Conservation (phyloP, 345 rosid species). For the Gossypium thurberi region DNA sequence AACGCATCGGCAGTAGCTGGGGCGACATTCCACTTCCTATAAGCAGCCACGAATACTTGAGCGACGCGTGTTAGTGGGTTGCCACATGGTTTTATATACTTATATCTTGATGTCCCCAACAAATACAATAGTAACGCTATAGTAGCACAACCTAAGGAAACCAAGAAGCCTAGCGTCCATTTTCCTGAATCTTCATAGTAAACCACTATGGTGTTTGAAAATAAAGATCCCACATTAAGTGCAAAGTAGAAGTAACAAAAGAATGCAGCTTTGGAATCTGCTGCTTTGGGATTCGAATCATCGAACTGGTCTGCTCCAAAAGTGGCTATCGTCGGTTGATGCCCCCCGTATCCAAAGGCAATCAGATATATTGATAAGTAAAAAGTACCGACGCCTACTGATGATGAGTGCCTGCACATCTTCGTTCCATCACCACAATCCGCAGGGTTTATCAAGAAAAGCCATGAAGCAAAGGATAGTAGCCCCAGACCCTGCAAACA, state of each 20-base stretch:
- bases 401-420: constrained; percentile 36
- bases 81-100: constrained; percentile 50
- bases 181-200: constrained; percentile 58
- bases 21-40: constrained; percentile 38
- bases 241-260: constrained; percentile 78
- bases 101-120: constrained; percentile 34
- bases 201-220: constrained; percentile 70
- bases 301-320: constrained; percentile 85
- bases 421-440: constrained; percentile 60
- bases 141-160: constrained; percentile 52
- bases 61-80: constrained; percentile 73
- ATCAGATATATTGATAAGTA: constrained; percentile 58
- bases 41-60: constrained; percentile 57
- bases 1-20: constrained; percentile 31
- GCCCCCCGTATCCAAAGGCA: constrained; percentile 90
- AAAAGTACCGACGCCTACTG: constrained; percentile 39
- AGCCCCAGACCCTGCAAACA: constrained; percentile 49
- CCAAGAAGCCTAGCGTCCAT: constrained; percentile 67
- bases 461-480: constrained; percentile 52
- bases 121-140: constrained; percentile 39
- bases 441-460: constrained; percentile 57
- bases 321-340: constrained; percentile 86
- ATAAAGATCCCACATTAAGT: constrained; percentile 60
- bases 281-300: constrained; percentile 30
- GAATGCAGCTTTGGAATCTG: constrained; percentile 41